Evolutionary conservation across 2,329 filamentous ascomycete species (phyloP), one percentile per base, ranked within the genome.

Genomic region (Pleurostoma richardsiae): DNA sequence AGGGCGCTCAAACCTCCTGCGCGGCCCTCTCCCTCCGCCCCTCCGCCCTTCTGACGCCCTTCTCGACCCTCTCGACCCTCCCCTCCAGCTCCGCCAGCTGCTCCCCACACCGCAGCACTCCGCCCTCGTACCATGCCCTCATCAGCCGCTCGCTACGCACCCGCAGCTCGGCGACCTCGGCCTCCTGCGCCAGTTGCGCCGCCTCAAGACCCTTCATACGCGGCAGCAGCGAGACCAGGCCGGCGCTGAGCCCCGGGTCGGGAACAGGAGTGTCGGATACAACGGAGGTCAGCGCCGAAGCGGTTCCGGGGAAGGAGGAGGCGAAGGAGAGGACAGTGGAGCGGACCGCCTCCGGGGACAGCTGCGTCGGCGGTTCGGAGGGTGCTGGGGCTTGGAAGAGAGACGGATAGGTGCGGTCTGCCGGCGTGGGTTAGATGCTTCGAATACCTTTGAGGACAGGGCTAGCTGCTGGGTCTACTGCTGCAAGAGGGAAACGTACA

Each of bases 1-100:
- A 19, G 19, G 19, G 19, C 26, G 30, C 49, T 65, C 49, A 65
- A 47, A 63, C 61, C 45, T 68, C 68, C 47, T 72, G 74, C 49
- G 73, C 74, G 51, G 80, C 77, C 52, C 71, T 72, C 56, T 71
- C 76, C 56, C 71, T 76, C 30, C 45, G 42, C 45, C 44, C 55
- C 64, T 90, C 87, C 43, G 72, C 72, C 57, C 86, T 77, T 60
- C 81, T 74, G 3, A 92, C 72, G 6, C 72, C 71, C 46, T 80
- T 76, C 67, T 94, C 88, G 6, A 82, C 77, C 50, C 74, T 71
- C 63, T 80, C 78, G 10, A 91, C 64, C 43, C 86, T 73, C 31
- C 79, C 75, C 65, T 95, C 86, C 59, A 85, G 82, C 44, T 85
- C 81, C 27, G 85, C 85, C 69, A 90, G 84, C 48, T 79, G 77